A percentile compares a stretch with the other conserved stretches of the same genome.
phyloP scores from a whole-genome alignment of 176 grass and related monocot species.

The Calamus simplicifolius region DNA sequence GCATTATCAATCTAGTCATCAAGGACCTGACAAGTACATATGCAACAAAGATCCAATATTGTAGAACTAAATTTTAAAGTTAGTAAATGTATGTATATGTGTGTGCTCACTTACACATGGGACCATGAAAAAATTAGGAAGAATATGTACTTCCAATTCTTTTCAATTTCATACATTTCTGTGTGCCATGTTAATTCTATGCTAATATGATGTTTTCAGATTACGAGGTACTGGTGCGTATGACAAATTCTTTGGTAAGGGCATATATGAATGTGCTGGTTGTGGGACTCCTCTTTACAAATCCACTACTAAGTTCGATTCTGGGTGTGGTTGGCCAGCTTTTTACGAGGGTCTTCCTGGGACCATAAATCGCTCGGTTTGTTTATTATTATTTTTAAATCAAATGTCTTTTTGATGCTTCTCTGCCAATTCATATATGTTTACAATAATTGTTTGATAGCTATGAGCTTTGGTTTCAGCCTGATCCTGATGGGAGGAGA shows the following conservation, averaged over 20 bases:
- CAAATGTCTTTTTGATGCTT: no score
- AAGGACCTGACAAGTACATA: no score
- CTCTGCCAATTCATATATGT: neutral
- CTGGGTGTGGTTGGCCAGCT: constrained; percentile 96
- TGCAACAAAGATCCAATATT: no score
- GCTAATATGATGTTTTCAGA: constrained; percentile 23
- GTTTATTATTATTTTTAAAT: neutral
- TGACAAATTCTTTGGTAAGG: constrained; percentile 57
- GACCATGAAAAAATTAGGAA: no score
- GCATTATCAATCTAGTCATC: no score
- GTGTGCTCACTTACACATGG: no score
- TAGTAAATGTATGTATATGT: no score
- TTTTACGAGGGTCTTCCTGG: constrained; percentile 85
- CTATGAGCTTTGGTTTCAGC: constrained; percentile 24
- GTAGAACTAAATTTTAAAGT: no score
- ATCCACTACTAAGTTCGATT: constrained; percentile 87
- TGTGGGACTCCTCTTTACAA: constrained; percentile 81
- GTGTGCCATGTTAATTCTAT: no score
- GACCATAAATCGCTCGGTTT: constrained; percentile 56
- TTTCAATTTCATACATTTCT: no score
- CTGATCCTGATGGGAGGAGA: constrained; percentile 79
- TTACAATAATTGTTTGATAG: neutral
- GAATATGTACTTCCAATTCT: no score
- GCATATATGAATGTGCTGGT: constrained; percentile 68
- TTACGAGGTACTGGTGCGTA: constrained; percentile 82